These are phyloP conservation scores for Monosporozyma yasuniensis DNA, from an alignment of 805 yeast genomes.

Conservation along the genomic window DNA sequence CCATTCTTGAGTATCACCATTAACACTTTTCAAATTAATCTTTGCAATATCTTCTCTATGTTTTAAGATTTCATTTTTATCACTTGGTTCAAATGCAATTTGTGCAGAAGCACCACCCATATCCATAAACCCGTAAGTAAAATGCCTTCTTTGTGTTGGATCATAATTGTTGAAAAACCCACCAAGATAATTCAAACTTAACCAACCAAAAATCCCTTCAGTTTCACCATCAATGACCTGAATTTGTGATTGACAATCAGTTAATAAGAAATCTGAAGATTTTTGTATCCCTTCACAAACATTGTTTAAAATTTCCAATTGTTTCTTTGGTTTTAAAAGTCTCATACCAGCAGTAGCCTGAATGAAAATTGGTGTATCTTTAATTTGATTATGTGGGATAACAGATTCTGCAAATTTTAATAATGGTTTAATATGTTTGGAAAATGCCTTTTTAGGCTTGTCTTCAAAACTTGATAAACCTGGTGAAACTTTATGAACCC, in stretches of 20 bases:
- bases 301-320: slow-evolving; percentile 43
- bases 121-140: slow-evolving; percentile 90
- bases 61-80: slow-evolving; percentile 44
- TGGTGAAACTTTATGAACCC: slow-evolving; percentile 70
- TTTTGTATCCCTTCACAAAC: slow-evolving; percentile 51
- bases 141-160: slow-evolving; percentile 29
- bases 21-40: slow-evolving; percentile 54
- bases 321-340: slow-evolving; percentile 48
- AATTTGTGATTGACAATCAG: slow-evolving; percentile 59
- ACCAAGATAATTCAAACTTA: slow-evolving; percentile 77
- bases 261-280: slow-evolving; percentile 46
- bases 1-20: slow-evolving; percentile 72
- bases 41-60: slow-evolving; percentile 68
- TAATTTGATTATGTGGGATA: slow-evolving; percentile 53
- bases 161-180: slow-evolving; percentile 50
- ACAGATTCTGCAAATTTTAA: slow-evolving; percentile 59
- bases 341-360: slow-evolving; percentile 98
- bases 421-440: slow-evolving; percentile 55
- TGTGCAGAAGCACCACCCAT: slow-evolving; percentile 99
- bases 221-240: slow-evolving; percentile 88
- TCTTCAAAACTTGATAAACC: slow-evolving; percentile 70
- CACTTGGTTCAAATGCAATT: slow-evolving; percentile 81
- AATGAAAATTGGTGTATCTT: slow-evolving; percentile 77
- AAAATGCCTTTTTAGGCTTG: slow-evolving; percentile 52
- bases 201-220: slow-evolving; percentile 95